These are phyloP conservation scores for Acer saccharum DNA, from an alignment of 345 rosid species.

Conservation along the genomic window DNA sequence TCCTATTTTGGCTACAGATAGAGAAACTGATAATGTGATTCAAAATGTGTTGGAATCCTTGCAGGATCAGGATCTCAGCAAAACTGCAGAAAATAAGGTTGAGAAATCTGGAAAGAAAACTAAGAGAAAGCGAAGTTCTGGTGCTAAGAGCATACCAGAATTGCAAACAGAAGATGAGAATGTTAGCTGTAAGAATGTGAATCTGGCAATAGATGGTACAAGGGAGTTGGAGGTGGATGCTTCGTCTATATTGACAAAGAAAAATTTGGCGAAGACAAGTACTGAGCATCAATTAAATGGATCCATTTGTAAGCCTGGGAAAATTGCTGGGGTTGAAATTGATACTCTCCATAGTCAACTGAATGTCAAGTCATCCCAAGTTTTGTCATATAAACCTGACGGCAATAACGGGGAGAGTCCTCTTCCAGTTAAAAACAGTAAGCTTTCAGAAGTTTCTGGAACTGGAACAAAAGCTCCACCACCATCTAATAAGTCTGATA, in stretches of 20 bases:
- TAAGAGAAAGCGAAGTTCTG: constrained; percentile 39
- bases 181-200: constrained; percentile 24
- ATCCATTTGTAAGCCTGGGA: constrained; percentile 14
- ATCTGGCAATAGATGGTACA: constrained; percentile 7
- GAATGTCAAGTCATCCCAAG: constrained; percentile 2
- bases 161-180: constrained; percentile 29
- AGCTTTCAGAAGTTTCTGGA: constrained; percentile 28
- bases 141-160: constrained; percentile 21
- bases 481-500: constrained; percentile 21
- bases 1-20: constrained; percentile 26
- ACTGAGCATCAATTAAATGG: constrained; percentile 16
- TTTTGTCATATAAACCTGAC: constrained; percentile 16
- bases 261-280: constrained; percentile 20
- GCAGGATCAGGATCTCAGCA: constrained; percentile 35
- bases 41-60: constrained; percentile 48
- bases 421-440: constrained; percentile 18
- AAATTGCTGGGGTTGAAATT: constrained; percentile 4
- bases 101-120: constrained; percentile 46
- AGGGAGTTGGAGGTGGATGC: constrained; percentile 30
- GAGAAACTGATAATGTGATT: constrained; percentile 48
- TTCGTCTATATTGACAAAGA: constrained; percentile 18
- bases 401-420: constrained; percentile 22
- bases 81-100: constrained; percentile 28
- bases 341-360: constrained; percentile 17
- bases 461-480: constrained; percentile 18